Percentiles rank a stretch among this genome's conserved stretches.
phyloP scores from a whole-genome alignment of 2,329 filamentous ascomycete genomes.

The Monosporascus sp. region DNA sequence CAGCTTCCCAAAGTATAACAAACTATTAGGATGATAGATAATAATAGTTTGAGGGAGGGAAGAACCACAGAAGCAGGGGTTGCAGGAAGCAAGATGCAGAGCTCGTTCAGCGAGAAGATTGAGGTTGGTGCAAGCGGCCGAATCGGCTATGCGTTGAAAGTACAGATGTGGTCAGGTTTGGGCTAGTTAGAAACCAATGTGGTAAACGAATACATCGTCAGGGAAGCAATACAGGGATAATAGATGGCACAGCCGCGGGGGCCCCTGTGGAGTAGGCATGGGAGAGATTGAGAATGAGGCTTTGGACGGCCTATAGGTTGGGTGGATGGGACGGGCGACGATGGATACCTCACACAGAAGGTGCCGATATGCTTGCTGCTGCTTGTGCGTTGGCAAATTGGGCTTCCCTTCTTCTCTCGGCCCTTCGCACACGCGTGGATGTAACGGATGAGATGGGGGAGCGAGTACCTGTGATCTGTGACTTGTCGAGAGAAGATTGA shows the following conservation, averaged over 20 bases:
- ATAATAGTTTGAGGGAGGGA: not conserved
- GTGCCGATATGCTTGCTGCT: not conserved
- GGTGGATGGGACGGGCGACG: conserved; percentile 1
- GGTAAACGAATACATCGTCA: not conserved
- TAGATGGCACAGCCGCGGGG: not conserved
- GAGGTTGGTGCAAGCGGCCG: conserved; percentile 11
- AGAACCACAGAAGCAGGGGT: not conserved
- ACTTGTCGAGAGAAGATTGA: not conserved
- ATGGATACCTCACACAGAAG: not conserved
- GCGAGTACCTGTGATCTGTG: not conserved
- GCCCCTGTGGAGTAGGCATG: not conserved
- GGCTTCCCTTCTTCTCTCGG: not conserved
- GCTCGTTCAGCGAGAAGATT: not conserved
- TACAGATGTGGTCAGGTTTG: not conserved
- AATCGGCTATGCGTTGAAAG: conserved; percentile 3
- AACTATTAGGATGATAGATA: not conserved
- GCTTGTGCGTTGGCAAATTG: not conserved
- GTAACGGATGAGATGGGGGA: not conserved
- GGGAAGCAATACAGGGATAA: not conserved
- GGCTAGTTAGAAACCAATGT: not conserved
- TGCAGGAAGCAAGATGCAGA: not conserved
- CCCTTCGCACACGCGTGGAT: not conserved
- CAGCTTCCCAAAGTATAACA: not conserved
- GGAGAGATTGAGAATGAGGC: conserved; percentile 13
- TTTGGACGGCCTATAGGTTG: conserved; percentile 12